Evolutionary conservation across 179 eudicot species (phyloP).

Genomic region (Amaranthus tricolor): DNA sequence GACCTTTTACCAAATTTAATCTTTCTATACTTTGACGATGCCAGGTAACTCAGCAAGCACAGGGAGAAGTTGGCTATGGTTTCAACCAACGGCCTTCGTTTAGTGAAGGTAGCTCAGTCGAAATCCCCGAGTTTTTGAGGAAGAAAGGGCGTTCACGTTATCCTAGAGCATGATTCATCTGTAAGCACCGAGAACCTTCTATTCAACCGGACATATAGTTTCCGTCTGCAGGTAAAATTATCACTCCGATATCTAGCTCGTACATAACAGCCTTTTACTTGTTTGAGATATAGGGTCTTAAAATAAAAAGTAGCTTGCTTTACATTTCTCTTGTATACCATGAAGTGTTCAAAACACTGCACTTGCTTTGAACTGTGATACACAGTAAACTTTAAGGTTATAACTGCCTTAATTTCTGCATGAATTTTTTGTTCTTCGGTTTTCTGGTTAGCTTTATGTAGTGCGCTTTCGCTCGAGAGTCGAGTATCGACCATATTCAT

Average conservation of each 20-base stretch:
- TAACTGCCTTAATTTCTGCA: no score
- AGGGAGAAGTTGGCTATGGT: slow-evolving; percentile 56
- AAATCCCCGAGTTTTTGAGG: slow-evolving; percentile 91
- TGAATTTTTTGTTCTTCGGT: no score
- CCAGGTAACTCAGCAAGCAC: slow-evolving; percentile 63
- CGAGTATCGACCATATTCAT: no score
- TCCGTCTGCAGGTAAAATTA: slow-evolving; percentile 20
- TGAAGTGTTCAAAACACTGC: neutral
- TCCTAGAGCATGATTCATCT: slow-evolving; percentile 61
- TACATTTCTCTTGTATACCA: slow-evolving; percentile 19
- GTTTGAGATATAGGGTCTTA: slow-evolving; percentile 20
- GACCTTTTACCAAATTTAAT: neutral
- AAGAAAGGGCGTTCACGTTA: slow-evolving; percentile 96
- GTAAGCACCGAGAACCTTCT: slow-evolving; percentile 10
- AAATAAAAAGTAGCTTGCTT: slow-evolving; percentile 12
- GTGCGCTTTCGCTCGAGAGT: no score
- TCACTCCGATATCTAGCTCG: slow-evolving; percentile 21
- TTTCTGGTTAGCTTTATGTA: no score
- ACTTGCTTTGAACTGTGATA: neutral
- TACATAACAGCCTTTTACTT: slow-evolving; percentile 29
- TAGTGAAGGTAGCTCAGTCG: slow-evolving; percentile 69
- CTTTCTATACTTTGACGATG: slow-evolving; percentile 10
- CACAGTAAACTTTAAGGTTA: neutral
- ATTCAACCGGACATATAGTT: slow-evolving; percentile 21
- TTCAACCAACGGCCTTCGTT: slow-evolving; percentile 56